Conservation (phyloP, 106 monocot species). For the Dioscorea zingiberensis region DNA sequence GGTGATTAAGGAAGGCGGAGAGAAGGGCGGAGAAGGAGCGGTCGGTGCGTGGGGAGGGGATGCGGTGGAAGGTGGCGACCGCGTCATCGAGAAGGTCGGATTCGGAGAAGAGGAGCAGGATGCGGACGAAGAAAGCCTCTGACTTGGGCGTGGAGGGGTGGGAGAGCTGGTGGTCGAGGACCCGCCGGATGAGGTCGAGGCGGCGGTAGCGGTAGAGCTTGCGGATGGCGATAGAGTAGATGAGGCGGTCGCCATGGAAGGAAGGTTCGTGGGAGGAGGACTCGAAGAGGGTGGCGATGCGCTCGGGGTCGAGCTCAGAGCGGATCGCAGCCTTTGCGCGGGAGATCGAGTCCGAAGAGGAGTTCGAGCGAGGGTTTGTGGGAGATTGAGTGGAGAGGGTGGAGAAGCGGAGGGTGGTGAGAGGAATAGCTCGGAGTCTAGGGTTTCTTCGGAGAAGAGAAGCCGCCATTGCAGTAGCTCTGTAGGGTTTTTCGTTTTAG, state of each 20-base stretch:
- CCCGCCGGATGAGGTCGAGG: slow-evolving; percentile 34
- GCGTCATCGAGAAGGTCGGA: slow-evolving; percentile 44
- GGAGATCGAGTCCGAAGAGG: slow-evolving; percentile 6
- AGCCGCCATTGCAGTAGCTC: slow-evolving; percentile 8
- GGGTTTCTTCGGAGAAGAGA: slow-evolving; percentile 1
- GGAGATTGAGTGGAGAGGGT: slow-evolving; percentile 1
- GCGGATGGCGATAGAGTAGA: slow-evolving; percentile 28
- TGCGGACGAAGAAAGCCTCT: slow-evolving; percentile 57
- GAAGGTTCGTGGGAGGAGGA: slow-evolving; percentile 15
- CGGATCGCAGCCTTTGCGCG: slow-evolving; percentile 31
- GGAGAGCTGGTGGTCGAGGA: slow-evolving; percentile 28
- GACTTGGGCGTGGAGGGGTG: slow-evolving; percentile 34
- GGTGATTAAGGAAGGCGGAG: slow-evolving; percentile 40
- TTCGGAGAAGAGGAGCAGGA: slow-evolving; percentile 47
- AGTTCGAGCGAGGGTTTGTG: background rate
- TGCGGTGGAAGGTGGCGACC: slow-evolving; percentile 21
- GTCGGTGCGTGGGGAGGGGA: slow-evolving; percentile 27
- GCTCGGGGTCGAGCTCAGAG: slow-evolving; percentile 30
- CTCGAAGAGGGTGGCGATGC: slow-evolving; percentile 29
- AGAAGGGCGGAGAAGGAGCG: slow-evolving; percentile 66
- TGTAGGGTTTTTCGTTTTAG: too few relatives aligned
- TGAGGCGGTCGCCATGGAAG: slow-evolving; percentile 31
- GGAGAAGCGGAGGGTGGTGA: background rate
- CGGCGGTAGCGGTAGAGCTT: slow-evolving; percentile 27
- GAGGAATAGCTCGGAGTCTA: too few relatives aligned